A percentile compares a stretch with the other conserved stretches of the same genome.
Conservation (phyloP, 1,284 basidiomycete genomes). For the Agroathelia rolfsii region DNA sequence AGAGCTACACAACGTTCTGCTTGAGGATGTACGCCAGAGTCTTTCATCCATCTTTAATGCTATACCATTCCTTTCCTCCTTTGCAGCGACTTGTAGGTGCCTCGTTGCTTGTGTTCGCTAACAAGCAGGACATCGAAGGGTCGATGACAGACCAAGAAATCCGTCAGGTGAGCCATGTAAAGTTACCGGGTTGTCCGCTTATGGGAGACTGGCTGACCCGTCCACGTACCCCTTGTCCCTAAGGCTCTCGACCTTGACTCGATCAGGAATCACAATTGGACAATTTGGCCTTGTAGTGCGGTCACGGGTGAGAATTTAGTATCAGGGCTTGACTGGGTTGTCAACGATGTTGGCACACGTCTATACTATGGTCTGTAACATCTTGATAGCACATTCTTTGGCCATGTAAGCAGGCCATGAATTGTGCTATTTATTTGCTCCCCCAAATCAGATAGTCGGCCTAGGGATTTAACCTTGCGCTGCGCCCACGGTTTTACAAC, state of each 20-base stretch:
- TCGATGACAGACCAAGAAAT: constrained; percentile 82
- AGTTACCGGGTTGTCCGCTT: constrained; percentile 8
- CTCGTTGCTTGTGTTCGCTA: constrained; percentile 94
- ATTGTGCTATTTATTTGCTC: no score
- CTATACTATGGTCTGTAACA: constrained; percentile 67
- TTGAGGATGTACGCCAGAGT: constrained; percentile 83
- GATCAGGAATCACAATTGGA: constrained; percentile 86
- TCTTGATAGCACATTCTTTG: no score
- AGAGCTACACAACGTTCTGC: constrained; percentile 79
- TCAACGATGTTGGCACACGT: constrained; percentile 78
- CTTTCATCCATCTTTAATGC: constrained; percentile 6
- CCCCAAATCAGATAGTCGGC: no score
- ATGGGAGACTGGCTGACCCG: constrained; percentile 7
- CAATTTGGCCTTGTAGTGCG: constrained; percentile 87
- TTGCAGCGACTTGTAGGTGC: constrained; percentile 83
- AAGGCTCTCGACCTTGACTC: constrained; percentile 68
- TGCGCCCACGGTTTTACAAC: no score
- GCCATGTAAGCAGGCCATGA: no score
- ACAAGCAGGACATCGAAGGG: constrained; percentile 93
- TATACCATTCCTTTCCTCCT: constrained; percentile 9
- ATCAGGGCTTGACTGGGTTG: constrained; percentile 89
- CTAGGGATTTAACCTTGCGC: no score
- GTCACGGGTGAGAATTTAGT: constrained; percentile 81
- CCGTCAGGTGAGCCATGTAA: constrained; percentile 48
- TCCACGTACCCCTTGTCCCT: constrained; percentile 8